These are phyloP conservation scores for Serendipita indica DNA, from an alignment of 768 basidiomycete genomes.

Conservation along the genomic window DNA sequence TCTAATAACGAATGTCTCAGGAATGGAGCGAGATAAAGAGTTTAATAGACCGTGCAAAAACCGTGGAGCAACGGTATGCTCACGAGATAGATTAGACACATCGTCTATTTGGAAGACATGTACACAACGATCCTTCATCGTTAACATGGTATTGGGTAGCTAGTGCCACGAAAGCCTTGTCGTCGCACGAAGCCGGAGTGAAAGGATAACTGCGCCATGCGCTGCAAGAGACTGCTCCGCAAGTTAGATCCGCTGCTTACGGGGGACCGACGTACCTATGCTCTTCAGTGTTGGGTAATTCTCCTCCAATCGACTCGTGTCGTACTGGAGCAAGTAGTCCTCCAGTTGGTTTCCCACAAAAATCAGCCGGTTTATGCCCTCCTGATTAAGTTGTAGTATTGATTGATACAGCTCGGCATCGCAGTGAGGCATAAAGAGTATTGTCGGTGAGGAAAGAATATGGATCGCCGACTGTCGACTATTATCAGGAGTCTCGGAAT, in stretches of 20 bases:
- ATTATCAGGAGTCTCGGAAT: neutral
- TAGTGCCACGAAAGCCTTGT: conserved; percentile 3
- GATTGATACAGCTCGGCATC: neutral
- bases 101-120: no score
- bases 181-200: neutral
- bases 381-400: neutral
- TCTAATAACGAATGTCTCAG: neutral
- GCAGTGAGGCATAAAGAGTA: conserved; percentile 4
- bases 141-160: neutral
- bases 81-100: neutral
- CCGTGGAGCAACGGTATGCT: neutral
- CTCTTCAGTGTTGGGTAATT: no score
- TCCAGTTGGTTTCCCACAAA: neutral
- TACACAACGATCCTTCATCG: neutral
- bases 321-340: neutral
- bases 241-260: no score
- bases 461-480: neutral
- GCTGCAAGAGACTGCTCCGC: no score
- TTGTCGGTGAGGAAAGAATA: neutral
- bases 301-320: no score
- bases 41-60: neutral
- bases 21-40: neutral
- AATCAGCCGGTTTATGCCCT: no score
- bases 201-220: neutral
- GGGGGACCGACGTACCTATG: no score